A percentile compares a stretch with the other conserved stretches of the same genome.
Conservation (phyloP, 441 rosid species). For the Pelargonium myrrhifolium region DNA sequence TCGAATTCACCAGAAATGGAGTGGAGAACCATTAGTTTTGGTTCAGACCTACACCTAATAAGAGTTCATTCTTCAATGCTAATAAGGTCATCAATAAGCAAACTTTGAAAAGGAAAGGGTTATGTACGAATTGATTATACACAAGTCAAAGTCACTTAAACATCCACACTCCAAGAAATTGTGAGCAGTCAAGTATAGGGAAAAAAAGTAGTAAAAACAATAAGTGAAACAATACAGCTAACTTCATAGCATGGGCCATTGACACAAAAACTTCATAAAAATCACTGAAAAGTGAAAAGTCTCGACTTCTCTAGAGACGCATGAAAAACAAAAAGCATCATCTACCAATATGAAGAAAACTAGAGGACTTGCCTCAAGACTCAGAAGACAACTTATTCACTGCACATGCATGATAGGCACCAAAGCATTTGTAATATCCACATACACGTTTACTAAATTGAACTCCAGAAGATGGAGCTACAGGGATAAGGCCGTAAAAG, state of each 20-base stretch:
- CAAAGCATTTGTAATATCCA: background rate
- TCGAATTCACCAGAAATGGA: background rate
- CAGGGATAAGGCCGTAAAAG: background rate
- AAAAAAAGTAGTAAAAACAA: background rate
- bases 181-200: no score
- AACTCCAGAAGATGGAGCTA: background rate
- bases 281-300: background rate
- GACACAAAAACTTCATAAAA: background rate
- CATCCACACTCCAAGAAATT: no score
- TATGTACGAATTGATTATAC: no score
- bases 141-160: no score
- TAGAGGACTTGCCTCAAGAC: background rate
- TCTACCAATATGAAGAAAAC: background rate
- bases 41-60: background rate
- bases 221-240: background rate
- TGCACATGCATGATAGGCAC: background rate
- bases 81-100: background rate
- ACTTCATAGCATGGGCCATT: no score
- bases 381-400: background rate
- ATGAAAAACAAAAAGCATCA: background rate
- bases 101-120: background rate
- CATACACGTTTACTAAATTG: background rate
- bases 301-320: background rate
- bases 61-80: background rate
- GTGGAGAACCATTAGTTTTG: background rate